Conservation (phyloP, 2,329 filamentous ascomycete species). For the Phialemonium atrogriseum region DNA sequence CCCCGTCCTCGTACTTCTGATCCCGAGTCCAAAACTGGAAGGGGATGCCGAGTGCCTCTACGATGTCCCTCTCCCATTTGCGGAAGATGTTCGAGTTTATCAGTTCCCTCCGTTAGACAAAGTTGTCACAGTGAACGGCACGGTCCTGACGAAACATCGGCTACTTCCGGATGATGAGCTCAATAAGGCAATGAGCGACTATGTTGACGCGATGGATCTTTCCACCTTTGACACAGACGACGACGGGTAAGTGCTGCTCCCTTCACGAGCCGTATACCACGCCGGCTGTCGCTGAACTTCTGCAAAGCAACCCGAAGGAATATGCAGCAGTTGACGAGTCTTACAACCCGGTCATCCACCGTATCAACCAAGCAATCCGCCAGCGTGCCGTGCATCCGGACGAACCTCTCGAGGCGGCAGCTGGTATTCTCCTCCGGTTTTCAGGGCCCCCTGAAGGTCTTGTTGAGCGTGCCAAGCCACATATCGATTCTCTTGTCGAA, state of each 20-base stretch:
- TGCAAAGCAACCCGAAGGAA: constrained; percentile 42
- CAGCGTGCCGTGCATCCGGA: constrained; percentile 70
- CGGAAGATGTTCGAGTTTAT: constrained; percentile 86
- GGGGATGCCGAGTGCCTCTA: constrained; percentile 75
- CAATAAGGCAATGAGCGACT: constrained; percentile 75
- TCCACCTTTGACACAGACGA: constrained; percentile 64
- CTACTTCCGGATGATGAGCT: constrained; percentile 72
- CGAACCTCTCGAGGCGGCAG: constrained; percentile 51
- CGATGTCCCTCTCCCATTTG: constrained; percentile 84
- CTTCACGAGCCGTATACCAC: not conserved
- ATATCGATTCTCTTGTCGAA: constrained; percentile 56
- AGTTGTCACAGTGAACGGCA: constrained; percentile 80
- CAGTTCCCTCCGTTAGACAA: constrained; percentile 84
- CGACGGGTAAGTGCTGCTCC: constrained; percentile 48
- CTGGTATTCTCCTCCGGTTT: constrained; percentile 62
- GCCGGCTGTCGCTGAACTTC: constrained; percentile 6
- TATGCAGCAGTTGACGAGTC: constrained; percentile 73
- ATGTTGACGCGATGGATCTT: constrained; percentile 89
- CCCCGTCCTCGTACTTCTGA: constrained; percentile 68
- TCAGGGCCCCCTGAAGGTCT: constrained; percentile 64
- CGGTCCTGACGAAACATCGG: constrained; percentile 70
- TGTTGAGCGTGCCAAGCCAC: constrained; percentile 44
- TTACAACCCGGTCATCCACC: constrained; percentile 80
- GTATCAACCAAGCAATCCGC: constrained; percentile 77
- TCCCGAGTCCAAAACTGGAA: constrained; percentile 61